Conservation (phyloP, 2,329 filamentous ascomycete genomes). For the Phialophora chinensis region DNA sequence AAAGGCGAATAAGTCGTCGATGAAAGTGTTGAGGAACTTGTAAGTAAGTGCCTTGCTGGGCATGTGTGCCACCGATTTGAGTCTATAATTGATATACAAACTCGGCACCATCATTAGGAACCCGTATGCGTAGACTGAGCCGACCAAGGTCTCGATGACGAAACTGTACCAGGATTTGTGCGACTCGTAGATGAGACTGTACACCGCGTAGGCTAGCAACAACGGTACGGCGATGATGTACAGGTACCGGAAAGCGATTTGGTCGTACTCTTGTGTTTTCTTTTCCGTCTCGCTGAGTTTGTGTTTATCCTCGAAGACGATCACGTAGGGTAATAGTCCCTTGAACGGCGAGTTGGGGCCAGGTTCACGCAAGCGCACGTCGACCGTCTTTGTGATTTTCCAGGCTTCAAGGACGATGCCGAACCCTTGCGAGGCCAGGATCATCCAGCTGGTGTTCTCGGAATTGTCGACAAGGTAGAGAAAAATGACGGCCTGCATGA, state of each 20-base stretch:
- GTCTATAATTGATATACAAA: constrained; percentile 97
- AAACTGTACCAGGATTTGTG: constrained; percentile 99
- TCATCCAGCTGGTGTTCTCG: constrained; percentile 99
- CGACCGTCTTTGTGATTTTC: constrained; percentile 96
- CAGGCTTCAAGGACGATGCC: constrained; percentile 80
- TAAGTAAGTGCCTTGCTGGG: constrained; percentile 95
- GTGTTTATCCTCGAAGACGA: constrained; percentile 95
- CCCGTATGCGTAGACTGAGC: constrained; percentile 95
- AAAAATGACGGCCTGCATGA: constrained; percentile 97
- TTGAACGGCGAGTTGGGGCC: constrained; percentile 68
- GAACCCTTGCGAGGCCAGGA: constrained; percentile 87
- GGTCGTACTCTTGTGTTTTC: constrained; percentile 98
- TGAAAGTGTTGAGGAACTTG: constrained; percentile 98
- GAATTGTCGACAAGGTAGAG: constrained; percentile 97
- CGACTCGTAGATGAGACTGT: constrained; percentile 88
- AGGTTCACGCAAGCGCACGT: constrained; percentile 78
- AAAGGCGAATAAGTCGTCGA: constrained; percentile 97
- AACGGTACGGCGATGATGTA: constrained; percentile 91
- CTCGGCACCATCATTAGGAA: constrained; percentile 99
- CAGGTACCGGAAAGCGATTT: constrained; percentile 97
- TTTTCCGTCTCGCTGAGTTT: constrained; percentile 92
- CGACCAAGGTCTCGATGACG: constrained; percentile 91
- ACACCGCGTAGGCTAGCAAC: constrained; percentile 83
- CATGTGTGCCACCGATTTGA: constrained; percentile 91
- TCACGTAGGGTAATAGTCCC: constrained; percentile 76